phyloP scores from a whole-genome alignment of 148 eudicot genomes.

The Amaranthus palmeri region DNA sequence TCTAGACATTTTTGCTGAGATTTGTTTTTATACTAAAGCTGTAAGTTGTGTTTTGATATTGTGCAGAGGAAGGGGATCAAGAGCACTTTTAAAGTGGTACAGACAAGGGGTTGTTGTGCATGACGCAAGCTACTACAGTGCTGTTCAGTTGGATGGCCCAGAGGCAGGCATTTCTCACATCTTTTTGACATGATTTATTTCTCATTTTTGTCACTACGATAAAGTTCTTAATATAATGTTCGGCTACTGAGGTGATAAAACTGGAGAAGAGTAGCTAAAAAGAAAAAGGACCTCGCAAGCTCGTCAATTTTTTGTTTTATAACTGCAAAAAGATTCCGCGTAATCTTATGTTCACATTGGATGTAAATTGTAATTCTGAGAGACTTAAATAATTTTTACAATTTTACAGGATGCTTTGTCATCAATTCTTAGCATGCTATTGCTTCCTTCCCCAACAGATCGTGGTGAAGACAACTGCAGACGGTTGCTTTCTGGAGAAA shows the following conservation, averaged over 20 bases:
- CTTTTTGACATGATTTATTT: not conserved
- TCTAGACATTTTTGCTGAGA: not conserved
- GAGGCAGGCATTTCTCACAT: slow-evolving; percentile 51
- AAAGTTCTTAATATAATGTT: not conserved
- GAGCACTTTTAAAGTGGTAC: slow-evolving; percentile 78
- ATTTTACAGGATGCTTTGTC: slow-evolving; percentile 50
- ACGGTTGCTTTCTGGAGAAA: slow-evolving; percentile 45
- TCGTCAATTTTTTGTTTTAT: too few species aligned
- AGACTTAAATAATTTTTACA: not conserved
- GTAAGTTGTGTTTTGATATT: slow-evolving; percentile 19
- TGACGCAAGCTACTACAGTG: slow-evolving; percentile 74
- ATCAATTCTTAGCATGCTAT: slow-evolving; percentile 43
- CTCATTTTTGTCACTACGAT: not conserved
- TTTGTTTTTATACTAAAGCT: not conserved
- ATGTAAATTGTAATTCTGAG: not conserved
- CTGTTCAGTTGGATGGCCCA: slow-evolving; percentile 71
- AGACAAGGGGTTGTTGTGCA: slow-evolving; percentile 65
- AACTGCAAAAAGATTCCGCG: not conserved
- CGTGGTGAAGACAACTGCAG: slow-evolving; percentile 28
- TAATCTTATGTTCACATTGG: not conserved
- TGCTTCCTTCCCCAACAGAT: slow-evolving; percentile 41
- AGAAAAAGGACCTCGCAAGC: not conserved
- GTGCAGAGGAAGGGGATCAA: slow-evolving; percentile 78
- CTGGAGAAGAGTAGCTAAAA: not conserved
- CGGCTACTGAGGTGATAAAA: not conserved